Base-by-base conservation (phyloP, 1,284 basidiomycete species). In the Apiotrichum veenhuisii region DNA sequence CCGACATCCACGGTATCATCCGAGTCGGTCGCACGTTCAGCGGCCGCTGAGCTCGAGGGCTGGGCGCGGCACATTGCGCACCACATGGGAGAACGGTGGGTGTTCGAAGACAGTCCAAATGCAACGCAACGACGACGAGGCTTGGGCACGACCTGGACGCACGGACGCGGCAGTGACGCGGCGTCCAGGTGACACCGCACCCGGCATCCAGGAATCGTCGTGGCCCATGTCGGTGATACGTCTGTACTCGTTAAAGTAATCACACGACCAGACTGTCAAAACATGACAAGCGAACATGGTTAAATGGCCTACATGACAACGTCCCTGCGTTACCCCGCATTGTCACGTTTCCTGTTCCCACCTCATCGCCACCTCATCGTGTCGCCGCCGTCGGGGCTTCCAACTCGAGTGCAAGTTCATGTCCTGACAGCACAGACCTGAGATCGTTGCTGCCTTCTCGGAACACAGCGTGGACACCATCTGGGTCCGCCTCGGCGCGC, bases 31-130 rank as follows among this genome's bases (percentile, higher is more conserved):
- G 61, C 62, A 27, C n/a, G 59, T n/a, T 49, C 42, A 1, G 41
- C 62, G 12, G 59, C 62, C 12, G 50, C 55, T 18, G 48, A 50
- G 18, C 26, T 56, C 4, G 70, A 70, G 37, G 42, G 33, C 4
- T 54, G 55, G 1, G 70, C 72, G 0, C 49, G 64, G 42, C 63
- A 66, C 54, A 25, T 70, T n/a, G 72, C 67, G 25, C 59, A 40
- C 42, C 46, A 72, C 55, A 56, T 74, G 23, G 49, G 51, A 17
- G 57, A 68, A 22, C 54, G 72, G 72, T 70, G 26, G 33, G 71
- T 64, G n/a, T 25, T 5, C 3, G 20, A 3, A 10, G 33, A n/a
- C n/a, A n/a, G n/a, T n/a, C n/a, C n/a, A n/a, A n/a, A n/a, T n/a
- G n/a, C n/a, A n/a, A n/a, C n/a, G n/a, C n/a, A n/a, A n/a, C n/a